Evolutionary conservation across 2,329 filamentous ascomycete species (phyloP).

Genomic region (Mycosphaerelloides madeirae): DNA sequence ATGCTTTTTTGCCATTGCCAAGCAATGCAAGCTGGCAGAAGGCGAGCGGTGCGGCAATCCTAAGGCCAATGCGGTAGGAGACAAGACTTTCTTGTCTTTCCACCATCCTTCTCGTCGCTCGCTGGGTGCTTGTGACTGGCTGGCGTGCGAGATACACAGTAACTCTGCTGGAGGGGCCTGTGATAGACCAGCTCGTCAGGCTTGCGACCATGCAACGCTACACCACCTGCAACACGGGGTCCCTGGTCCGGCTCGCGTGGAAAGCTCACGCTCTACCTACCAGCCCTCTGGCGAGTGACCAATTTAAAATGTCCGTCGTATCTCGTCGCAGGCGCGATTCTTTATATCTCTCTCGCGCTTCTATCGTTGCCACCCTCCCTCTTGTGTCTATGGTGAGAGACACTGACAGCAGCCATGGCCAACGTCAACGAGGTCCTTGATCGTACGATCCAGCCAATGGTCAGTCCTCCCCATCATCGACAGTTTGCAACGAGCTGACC

Average conservation of each 20-base stretch:
- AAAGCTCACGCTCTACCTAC: too few relatives aligned
- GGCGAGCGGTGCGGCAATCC: too few relatives aligned
- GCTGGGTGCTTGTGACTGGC: too few relatives aligned
- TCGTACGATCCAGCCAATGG: conserved; percentile 31
- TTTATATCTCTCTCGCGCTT: background rate
- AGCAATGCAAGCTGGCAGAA: too few relatives aligned
- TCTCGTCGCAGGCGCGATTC: background rate
- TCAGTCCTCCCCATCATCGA: conserved; percentile 7
- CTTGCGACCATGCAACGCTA: conserved; percentile 1
- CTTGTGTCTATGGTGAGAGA: conserved; percentile 12
- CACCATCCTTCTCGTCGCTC: too few relatives aligned
- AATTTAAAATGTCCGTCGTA: background rate
- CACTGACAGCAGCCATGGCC: conserved; percentile 17
- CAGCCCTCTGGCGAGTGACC: background rate
- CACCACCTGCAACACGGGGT: background rate
- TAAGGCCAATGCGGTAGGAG: too few relatives aligned
- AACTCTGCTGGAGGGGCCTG: too few relatives aligned
- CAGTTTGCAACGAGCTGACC: background rate
- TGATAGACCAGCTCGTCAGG: too few relatives aligned
- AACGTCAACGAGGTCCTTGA: conserved; percentile 32
- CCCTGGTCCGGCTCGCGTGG: background rate
- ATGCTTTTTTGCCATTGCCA: too few relatives aligned
- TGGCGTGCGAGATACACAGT: too few relatives aligned
- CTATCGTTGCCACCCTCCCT: too few relatives aligned
- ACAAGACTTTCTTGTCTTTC: too few relatives aligned